Conservation (phyloP, 1,284 basidiomycete species). For the Cutaneotrichosporon cavernicola region DNA sequence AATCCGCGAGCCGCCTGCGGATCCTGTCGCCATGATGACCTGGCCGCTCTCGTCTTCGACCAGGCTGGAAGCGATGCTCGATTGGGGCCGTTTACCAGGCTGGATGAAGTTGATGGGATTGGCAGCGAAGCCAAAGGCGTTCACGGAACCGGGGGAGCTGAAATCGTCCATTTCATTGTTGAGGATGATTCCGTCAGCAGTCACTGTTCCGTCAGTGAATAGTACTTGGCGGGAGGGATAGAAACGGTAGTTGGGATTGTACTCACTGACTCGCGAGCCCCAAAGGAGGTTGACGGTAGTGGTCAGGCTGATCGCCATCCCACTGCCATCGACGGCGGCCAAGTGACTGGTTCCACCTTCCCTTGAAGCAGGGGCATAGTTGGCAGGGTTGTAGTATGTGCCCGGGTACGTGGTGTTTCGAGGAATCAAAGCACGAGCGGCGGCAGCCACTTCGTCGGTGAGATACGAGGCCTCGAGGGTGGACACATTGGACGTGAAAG, state of each 20-base stretch:
- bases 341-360: conserved; percentile 54
- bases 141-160: conserved; percentile 40
- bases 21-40: conserved; percentile 49
- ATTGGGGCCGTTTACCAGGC: conserved; percentile 52
- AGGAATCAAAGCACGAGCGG: conserved; percentile 42
- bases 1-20: conserved; percentile 53
- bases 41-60: conserved; percentile 49
- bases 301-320: conserved; percentile 53
- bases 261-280: conserved; percentile 43
- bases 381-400: conserved; percentile 49
- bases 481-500: conserved; percentile 51
- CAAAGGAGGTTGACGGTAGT: conserved; percentile 55
- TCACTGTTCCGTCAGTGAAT: conserved; percentile 23
- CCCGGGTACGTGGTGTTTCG: conserved; percentile 34
- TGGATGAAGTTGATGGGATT: conserved; percentile 51
- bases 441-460: conserved; percentile 32
- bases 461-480: conserved; percentile 47
- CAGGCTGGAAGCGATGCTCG: conserved; percentile 50
- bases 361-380: conserved; percentile 34
- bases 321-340: conserved; percentile 48
- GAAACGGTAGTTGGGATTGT: background rate
- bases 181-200: conserved; percentile 37
- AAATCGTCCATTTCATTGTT: conserved; percentile 55
- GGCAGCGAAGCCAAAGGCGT: conserved; percentile 51
- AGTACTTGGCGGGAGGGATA: background rate